These are phyloP conservation scores for Saturnispora quitensis DNA, from an alignment of 805 yeast species.

Conservation along the genomic window DNA sequence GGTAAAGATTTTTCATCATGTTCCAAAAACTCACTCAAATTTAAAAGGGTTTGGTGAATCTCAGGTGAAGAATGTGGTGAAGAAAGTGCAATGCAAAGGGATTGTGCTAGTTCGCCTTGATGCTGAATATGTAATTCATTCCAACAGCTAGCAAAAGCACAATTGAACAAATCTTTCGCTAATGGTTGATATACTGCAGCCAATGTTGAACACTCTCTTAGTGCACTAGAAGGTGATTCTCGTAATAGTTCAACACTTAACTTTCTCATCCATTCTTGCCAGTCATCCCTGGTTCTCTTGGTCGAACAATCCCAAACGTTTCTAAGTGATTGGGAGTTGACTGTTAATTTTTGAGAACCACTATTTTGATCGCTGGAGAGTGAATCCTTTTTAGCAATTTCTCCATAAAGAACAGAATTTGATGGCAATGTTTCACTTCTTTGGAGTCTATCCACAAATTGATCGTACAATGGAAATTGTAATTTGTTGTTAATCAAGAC, in stretches of 20 bases:
- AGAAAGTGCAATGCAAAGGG: slow-evolving; percentile 78
- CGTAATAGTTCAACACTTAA: slow-evolving; percentile 76
- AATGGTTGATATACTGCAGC: slow-evolving; percentile 83
- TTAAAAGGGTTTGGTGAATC: slow-evolving; percentile 79
- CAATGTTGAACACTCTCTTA: slow-evolving; percentile 83
- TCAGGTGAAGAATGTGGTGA: slow-evolving; percentile 94
- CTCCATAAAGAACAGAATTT: slow-evolving; percentile 59
- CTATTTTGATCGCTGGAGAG: slow-evolving; percentile 58
- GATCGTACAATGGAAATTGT: slow-evolving; percentile 69
- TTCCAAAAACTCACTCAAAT: slow-evolving; percentile 93
- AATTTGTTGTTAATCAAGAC: slow-evolving; percentile 53
- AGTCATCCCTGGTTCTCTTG: slow-evolving; percentile 84
- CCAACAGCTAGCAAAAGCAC: slow-evolving; percentile 96
- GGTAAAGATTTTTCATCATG: slow-evolving; percentile 94
- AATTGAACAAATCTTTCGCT: slow-evolving; percentile 85
- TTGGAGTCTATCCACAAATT: slow-evolving; percentile 63
- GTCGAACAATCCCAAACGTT: slow-evolving; percentile 89
- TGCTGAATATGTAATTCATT: slow-evolving; percentile 78
- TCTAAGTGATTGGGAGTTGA: slow-evolving; percentile 53
- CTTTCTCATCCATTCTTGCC: slow-evolving; percentile 96
- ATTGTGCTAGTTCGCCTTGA: slow-evolving; percentile 80
- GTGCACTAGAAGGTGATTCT: slow-evolving; percentile 90
- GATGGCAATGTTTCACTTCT: slow-evolving; percentile 85
- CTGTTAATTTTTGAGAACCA: slow-evolving; percentile 66
- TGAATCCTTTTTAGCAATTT: slow-evolving; percentile 29